These are phyloP conservation scores for Lentinula sp. DNA, from an alignment of 768 basidiomycete species.

Conservation along the genomic window DNA sequence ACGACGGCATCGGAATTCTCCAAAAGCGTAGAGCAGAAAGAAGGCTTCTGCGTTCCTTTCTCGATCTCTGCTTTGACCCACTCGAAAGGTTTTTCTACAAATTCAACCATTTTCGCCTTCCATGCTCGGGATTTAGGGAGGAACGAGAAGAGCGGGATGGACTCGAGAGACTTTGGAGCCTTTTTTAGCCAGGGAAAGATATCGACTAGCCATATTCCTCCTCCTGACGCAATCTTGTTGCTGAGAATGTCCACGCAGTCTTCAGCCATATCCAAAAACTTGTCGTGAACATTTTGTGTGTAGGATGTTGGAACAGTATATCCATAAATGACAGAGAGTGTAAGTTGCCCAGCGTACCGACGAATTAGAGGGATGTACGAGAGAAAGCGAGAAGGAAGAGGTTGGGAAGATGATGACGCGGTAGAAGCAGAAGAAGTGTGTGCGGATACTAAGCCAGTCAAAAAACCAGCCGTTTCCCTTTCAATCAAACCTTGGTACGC, in stretches of 20 bases:
- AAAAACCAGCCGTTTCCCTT: constrained; percentile 50
- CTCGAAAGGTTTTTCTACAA: constrained; percentile 58
- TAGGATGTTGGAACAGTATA: constrained; percentile 29
- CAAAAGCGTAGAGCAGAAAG: constrained; percentile 31
- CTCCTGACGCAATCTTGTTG: constrained; percentile 33
- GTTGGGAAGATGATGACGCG: constrained; percentile 6
- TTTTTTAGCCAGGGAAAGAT: constrained; percentile 43
- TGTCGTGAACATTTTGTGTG: constrained; percentile 25
- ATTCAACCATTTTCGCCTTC: constrained; percentile 61
- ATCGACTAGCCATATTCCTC: constrained; percentile 47
- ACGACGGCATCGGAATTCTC: constrained; percentile 14
- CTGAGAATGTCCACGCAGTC: constrained; percentile 36
- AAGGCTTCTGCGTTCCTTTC: constrained; percentile 30
- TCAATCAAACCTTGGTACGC: constrained; percentile 53
- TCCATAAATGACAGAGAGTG: constrained; percentile 57
- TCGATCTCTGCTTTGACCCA: constrained; percentile 51
- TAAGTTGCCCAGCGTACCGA: constrained; percentile 56
- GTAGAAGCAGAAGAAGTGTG: neutral
- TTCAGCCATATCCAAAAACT: constrained; percentile 33
- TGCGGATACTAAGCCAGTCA: constrained; percentile 43
- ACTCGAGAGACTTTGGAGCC: constrained; percentile 38
- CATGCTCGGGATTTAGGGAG: constrained; percentile 52
- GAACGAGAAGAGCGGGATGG: constrained; percentile 68
- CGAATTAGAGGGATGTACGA: constrained; percentile 22
- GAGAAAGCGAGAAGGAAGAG: constrained; percentile 10